Base-by-base conservation (phyloP, 2,329 filamentous ascomycete genomes). In the Beauveria sp. region DNA sequence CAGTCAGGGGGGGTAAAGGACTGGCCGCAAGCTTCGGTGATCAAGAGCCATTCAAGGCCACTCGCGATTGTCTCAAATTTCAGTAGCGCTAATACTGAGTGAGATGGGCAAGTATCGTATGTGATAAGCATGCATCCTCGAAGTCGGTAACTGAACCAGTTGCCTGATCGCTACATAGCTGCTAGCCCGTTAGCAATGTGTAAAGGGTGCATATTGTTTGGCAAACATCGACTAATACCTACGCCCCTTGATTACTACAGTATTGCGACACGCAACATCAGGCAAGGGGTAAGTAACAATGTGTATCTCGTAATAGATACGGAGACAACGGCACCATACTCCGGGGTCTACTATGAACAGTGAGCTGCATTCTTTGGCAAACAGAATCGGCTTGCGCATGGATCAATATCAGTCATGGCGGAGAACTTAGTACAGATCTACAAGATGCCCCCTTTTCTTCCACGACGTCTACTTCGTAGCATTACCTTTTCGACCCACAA, bases 401-500 rank as follows among this genome's bases (percentile, higher is more conserved):
- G 12, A n/a, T 38, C n/a, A 26, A 24, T 20, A 18, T 22, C 26
- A 20, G 49, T 20, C 45, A 46, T 3, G 45, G 7, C 34, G 34
- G 34, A 38, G 34, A 38, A 38, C 12, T 38, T 38, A 38, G 34
- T 38, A 38, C 34, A 38, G 34, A 38, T 38, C 51, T n/a, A 26
- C 20, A 22, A 43, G 20, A n/a, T 51, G 46, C 34, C 56, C 57
- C 57, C 26, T 52, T 60, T 58, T 40, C 43, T 22, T 22, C 14
- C 22, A 24, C 16, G 24, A 50, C 46, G 56, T 31, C 28, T 12
- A 16, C 16, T 3, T 40, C 5, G 9, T 58, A 51, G 34, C 43
- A 59, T 51, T 51, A 51, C 43, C 46, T 59, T 42, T 28, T 1
- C n/a, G 56, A 28, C 56, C 56, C 56, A 51, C 56, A 18, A n/a